Conservation (phyloP, 2,329 filamentous ascomycete genomes). For the Stachybotrys echinatus region DNA sequence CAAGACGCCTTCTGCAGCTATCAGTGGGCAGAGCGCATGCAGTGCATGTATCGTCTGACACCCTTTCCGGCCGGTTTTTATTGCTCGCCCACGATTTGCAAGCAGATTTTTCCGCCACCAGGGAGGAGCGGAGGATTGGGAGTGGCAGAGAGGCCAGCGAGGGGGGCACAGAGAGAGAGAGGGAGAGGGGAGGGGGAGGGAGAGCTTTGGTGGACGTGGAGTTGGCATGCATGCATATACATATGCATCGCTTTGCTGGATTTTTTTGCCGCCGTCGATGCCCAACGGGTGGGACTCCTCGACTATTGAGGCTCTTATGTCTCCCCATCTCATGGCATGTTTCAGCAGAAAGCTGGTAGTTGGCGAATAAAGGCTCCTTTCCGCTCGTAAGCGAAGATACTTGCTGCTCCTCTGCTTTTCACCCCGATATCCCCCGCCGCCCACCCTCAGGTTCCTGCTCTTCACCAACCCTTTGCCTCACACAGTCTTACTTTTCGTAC, state of each 20-base stretch:
- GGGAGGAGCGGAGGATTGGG: not conserved
- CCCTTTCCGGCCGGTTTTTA: not conserved
- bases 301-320: not conserved
- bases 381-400: not conserved
- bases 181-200: too few relatives aligned
- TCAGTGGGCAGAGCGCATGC: not conserved
- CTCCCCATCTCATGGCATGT: not conserved
- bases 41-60: not conserved
- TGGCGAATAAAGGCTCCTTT: not conserved
- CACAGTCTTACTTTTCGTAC: not conserved
- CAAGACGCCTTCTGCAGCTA: not conserved
- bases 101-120: not conserved
- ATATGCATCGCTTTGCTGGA: not conserved
- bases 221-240: not conserved
- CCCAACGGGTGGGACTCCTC: not conserved
- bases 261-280: not conserved
- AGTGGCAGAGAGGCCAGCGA: too few relatives aligned
- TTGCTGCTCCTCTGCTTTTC: not conserved
- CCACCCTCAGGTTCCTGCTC: too few relatives aligned
- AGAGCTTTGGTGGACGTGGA: not conserved
- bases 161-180: too few relatives aligned
- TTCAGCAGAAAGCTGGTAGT: not conserved
- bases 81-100: not conserved
- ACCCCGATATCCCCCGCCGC: not conserved
- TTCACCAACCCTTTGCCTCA: not conserved